Conservation (phyloP, 495 filamentous ascomycete species). For the Polyplosphaeria fusca region DNA sequence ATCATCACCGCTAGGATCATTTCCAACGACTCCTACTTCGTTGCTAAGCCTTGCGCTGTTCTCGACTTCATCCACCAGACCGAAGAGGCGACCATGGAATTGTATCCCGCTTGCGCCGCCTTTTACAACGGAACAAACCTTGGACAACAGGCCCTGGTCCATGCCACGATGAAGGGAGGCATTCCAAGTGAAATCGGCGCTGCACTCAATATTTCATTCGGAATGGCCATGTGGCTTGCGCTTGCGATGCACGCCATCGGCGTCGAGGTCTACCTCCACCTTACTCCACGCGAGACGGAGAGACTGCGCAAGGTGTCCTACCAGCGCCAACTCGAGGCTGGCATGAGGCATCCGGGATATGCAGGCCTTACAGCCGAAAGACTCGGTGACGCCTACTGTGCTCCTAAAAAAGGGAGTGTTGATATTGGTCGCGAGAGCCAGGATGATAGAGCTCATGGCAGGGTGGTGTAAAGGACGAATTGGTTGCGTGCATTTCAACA, state of each 20-base stretch:
- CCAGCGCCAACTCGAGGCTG: constrained; percentile 51
- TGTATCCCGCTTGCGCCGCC: constrained; percentile 45
- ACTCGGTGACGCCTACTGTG: constrained; percentile 51
- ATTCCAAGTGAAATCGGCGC: constrained; percentile 40
- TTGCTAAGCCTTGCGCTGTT: constrained; percentile 45
- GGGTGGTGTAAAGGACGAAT: too few species aligned
- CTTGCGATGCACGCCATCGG: constrained; percentile 46
- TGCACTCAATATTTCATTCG: constrained; percentile 45
- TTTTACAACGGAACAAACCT: constrained; percentile 32
- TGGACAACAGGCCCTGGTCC: constrained; percentile 35
- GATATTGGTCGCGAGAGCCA: too few species aligned
- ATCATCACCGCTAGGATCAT: constrained; percentile 40
- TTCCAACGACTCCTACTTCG: constrained; percentile 39
- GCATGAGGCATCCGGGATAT: constrained; percentile 48
- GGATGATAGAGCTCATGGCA: too few species aligned
- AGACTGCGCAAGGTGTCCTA: constrained; percentile 50
- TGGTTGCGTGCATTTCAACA: too few species aligned
- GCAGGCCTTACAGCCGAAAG: constrained; percentile 48
- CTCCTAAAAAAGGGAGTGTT: too few species aligned
- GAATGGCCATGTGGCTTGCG: constrained; percentile 47
- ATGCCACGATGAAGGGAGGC: constrained; percentile 32
- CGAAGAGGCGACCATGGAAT: constrained; percentile 23
- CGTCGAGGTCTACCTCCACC: constrained; percentile 47
- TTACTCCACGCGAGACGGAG: constrained; percentile 49
- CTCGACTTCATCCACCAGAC: constrained; percentile 39